Conservation (phyloP, 139 green algal genomes). For the Microglena sp. region DNA sequence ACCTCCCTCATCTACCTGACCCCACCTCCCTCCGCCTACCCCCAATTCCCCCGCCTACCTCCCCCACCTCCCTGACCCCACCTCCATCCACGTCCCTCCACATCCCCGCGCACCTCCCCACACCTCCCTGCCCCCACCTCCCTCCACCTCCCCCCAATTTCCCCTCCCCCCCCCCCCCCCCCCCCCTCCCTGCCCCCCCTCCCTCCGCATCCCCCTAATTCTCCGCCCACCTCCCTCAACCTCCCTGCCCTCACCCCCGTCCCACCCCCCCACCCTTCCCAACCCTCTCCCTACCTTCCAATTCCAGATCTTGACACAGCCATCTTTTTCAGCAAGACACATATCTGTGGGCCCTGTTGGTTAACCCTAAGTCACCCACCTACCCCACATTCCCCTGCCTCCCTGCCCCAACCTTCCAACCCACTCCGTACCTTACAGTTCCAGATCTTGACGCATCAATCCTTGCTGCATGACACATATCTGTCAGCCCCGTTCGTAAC, state of each 20-base stretch:
- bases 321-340: constrained; percentile 40
- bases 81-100: not conserved
- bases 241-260: no score
- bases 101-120: not conserved
- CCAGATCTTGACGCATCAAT: constrained; percentile 50
- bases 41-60: not conserved
- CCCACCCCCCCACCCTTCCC: no score
- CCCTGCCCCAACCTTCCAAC: not conserved
- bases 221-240: not conserved
- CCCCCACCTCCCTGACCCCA: not conserved
- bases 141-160: not conserved
- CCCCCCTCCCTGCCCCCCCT: no score
- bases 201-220: not conserved
- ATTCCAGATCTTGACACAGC: constrained; percentile 48
- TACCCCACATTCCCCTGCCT: not conserved
- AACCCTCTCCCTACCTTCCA: constrained; percentile 21
- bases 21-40: not conserved
- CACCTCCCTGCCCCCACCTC: not conserved
- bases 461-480: constrained; percentile 42
- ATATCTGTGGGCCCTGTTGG: constrained; percentile 37
- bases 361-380: constrained; percentile 3
- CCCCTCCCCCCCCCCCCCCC: no score
- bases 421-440: constrained; percentile 46
- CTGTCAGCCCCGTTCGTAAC: constrained; percentile 28
- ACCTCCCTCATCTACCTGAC: not conserved